Percentiles rank a stretch among this genome's conserved stretches.
Evolutionary conservation across 1,139 yeast species (phyloP).

Genomic region (Candida sanyaensis): DNA sequence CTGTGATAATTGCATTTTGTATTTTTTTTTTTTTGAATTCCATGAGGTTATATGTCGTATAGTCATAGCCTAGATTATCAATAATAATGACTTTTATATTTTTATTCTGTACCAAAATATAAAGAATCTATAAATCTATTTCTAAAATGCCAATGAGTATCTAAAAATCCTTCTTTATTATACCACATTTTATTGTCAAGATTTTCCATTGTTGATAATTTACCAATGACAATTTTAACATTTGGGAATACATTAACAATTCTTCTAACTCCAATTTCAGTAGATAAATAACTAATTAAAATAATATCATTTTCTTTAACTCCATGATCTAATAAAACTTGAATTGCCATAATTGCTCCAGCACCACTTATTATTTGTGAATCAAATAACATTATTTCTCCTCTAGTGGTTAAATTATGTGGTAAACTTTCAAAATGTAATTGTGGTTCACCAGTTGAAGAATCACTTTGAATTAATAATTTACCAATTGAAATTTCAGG

Average conservation of each 20-base stretch:
- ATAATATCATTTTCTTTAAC: conserved; percentile 64
- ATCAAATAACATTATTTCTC: conserved; percentile 69
- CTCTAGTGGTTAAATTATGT: conserved; percentile 21
- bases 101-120: conserved; percentile 71
- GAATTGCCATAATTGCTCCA: conserved; percentile 92
- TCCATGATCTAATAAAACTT: conserved; percentile 81
- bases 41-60: too few relatives aligned
- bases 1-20: too few relatives aligned
- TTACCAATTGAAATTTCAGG: conserved; percentile 84
- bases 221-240: conserved; percentile 70
- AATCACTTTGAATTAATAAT: conserved; percentile 82
- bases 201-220: conserved; percentile 47
- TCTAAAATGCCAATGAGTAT: conserved; percentile 62
- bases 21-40: too few relatives aligned
- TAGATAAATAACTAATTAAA: conserved; percentile 71
- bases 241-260: conserved; percentile 71
- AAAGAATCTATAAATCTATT: conserved; percentile 73
- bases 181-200: conserved; percentile 20
- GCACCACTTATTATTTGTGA: conserved; percentile 92
- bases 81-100: too few relatives aligned
- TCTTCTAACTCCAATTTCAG: conserved; percentile 79
- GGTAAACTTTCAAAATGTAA: conserved; percentile 73
- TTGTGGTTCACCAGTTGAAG: conserved; percentile 91
- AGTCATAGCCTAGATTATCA: too few relatives aligned
- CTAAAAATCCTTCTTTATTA: conserved; percentile 40